These are phyloP conservation scores for Aspergillus eucalypticola DNA, from an alignment of 2,329 filamentous ascomycete species.

Conservation along the genomic window DNA sequence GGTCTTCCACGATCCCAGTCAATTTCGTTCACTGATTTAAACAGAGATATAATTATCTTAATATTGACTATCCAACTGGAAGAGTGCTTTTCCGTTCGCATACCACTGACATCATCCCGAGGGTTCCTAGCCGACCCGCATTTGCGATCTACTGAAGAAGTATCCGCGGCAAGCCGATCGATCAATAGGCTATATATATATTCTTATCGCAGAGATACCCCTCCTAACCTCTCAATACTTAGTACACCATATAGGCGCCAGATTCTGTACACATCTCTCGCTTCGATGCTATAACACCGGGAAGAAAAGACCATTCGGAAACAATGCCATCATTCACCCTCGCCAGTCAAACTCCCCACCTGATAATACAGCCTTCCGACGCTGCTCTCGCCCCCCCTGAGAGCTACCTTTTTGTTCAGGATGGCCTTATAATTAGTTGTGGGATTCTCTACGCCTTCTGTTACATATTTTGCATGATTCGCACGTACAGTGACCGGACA, in stretches of 20 bases:
- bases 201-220: too few relatives aligned
- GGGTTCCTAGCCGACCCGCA: not conserved
- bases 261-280: too few relatives aligned
- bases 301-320: too few relatives aligned
- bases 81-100: not conserved
- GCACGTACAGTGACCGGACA: constrained; percentile 16
- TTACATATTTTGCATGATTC: constrained; percentile 20
- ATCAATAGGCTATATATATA: too few relatives aligned
- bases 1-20: too few relatives aligned
- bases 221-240: too few relatives aligned
- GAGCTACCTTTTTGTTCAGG: constrained; percentile 24
- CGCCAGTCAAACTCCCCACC: constrained; percentile 14
- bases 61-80: not conserved
- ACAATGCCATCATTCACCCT: constrained; percentile 15
- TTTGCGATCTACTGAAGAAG: not conserved
- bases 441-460: constrained; percentile 22
- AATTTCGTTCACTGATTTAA: too few relatives aligned
- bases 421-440: constrained; percentile 24
- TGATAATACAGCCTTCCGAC: constrained; percentile 23
- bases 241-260: too few relatives aligned
- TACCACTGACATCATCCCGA: not conserved
- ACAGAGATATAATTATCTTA: not conserved
- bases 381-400: constrained; percentile 18
- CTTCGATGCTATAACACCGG: too few relatives aligned
- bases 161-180: not conserved